Base-by-base conservation (phyloP, 2,329 filamentous ascomycete genomes). In the Fusarium virguliforme region DNA sequence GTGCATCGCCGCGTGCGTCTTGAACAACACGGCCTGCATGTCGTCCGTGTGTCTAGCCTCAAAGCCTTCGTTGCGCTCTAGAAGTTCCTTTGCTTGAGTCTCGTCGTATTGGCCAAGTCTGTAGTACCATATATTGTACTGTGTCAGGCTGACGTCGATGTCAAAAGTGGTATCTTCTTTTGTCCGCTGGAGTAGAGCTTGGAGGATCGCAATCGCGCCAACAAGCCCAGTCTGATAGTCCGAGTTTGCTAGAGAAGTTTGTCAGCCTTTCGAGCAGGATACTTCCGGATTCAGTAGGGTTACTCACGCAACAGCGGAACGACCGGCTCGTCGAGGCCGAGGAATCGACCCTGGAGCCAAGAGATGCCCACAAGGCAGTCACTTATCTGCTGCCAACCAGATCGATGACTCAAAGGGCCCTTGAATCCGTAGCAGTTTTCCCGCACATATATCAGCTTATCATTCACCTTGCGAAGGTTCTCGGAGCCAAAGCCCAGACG, bases 121-220 rank as follows among this genome's bases (percentile, higher is more conserved):
- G 24, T 28, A 54, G 34, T 54, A 54, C 32, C 32, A 54, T 22
- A 54, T 54, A 8, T 54, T 54, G 8, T 54, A 37, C 51, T 54
- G 51, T 3, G 51, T 37, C 22, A 54, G 4, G 13, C 32, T 54
- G 34, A 37, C 34, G 51, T 37, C 34, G 6, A 54, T 38, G 34
- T 54, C 30, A 37, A 54, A 54, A 13, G 51, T 54, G 15, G 4
- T 22, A 8, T 54, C 15, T 8, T 37, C 34, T 22, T 53, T 54
- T 54, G 51, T 54, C 3, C 51, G 22, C 13, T 54, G 22, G 4
- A 37, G 51, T 28, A 54, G 24, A 9, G 51, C 51, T 38, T 54
- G 32, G 9, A 37, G 32, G 8, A 38, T 37, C 38, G 51, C 51
- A 12, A 54, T n/a, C 3, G 51, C 51, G 4, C 50, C 50, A 35